Base-by-base conservation (phyloP, 306 rosid genomes). In the Lablab purpureus region DNA sequence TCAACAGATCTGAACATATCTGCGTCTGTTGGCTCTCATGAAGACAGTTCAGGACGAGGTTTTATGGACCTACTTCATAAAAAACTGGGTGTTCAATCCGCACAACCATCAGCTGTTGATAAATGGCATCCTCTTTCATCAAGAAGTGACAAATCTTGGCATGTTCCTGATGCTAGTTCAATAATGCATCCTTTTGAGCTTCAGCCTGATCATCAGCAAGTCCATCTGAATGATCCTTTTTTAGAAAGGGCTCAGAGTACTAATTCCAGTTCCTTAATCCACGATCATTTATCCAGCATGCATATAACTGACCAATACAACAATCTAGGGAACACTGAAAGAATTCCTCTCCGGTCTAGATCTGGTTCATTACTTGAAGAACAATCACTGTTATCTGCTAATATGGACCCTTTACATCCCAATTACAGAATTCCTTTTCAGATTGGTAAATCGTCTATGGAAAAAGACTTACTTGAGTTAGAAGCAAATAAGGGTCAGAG, bases 121-220 rank as follows among this genome's bases (percentile, higher is more conserved):
- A 80, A 81, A 71, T 83, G 83, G 87, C 85, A 83, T 81, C 80
- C 88, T 54, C 83, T 90, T 59, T 81, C 88, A 32, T 85, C 90
- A 52, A 75, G 88, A 66, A 81, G 74, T 64, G 92, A 84, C 74
- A 81, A 74, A 50, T 68, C 84, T 68, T 84, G 84, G 84, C 86
- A 69, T 67, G 77, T 36, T 36, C 82, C 89, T 4, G 92, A 82
- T 41, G 78, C 87, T 73, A 77, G 82, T 41, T 81, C 88, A 43
- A 59, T 64, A 60, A 77, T 81, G 66, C 86, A 78, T 84, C 89
- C 87, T 49, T 88, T 83, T 77, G 89, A 83, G 82, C 81, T 71
- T 71, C 86, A 78, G 6, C 83, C 68, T n/a, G 94, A 88, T 74
- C 89, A 88, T 74, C 89, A 87, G 76, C 86, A 81, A 41, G 70